A percentile compares a stretch with the other conserved stretches of the same genome.
Conservation (phyloP, 2,329 filamentous ascomycete species). For the Elsinoe batatas region DNA sequence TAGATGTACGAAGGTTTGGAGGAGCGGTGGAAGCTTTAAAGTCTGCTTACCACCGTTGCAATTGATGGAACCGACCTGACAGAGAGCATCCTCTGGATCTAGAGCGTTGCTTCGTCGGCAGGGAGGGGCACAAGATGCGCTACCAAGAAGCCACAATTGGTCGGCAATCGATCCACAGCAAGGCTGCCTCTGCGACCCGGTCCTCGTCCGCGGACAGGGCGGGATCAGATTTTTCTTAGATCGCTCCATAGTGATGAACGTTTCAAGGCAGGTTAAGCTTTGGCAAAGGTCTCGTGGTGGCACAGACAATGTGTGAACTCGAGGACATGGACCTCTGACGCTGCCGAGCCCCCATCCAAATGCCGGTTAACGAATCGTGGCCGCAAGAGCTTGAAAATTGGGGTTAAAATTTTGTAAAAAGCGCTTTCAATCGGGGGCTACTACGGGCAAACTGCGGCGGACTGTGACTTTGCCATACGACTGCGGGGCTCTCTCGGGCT, state of each 20-base stretch:
- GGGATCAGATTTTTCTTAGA: slow-evolving; percentile 4
- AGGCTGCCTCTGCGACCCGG: background rate
- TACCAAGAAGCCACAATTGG: slow-evolving; percentile 6
- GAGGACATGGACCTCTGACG: background rate
- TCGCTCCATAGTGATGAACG: background rate
- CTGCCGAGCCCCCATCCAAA: slow-evolving; percentile 2
- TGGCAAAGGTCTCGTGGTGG: background rate
- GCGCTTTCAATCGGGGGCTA: background rate
- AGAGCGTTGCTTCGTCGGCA: slow-evolving; percentile 2
- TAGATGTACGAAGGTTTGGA: background rate
- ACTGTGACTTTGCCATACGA: background rate
- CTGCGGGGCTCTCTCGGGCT: background rate
- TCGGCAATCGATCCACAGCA: background rate
- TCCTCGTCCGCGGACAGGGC: background rate
- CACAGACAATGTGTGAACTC: background rate
- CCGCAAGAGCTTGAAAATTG: background rate
- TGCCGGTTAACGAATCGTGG: background rate
- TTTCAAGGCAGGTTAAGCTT: background rate
- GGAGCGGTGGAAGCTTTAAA: slow-evolving; percentile 1
- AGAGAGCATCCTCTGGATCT: background rate
- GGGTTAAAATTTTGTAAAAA: background rate
- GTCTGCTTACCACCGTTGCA: slow-evolving; percentile 2
- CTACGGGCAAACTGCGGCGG: background rate
- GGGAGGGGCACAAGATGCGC: slow-evolving; percentile 2
- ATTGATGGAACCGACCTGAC: background rate